Evolutionary conservation across 345 rosid species (phyloP).

Genomic region (Camelina laxa): DNA sequence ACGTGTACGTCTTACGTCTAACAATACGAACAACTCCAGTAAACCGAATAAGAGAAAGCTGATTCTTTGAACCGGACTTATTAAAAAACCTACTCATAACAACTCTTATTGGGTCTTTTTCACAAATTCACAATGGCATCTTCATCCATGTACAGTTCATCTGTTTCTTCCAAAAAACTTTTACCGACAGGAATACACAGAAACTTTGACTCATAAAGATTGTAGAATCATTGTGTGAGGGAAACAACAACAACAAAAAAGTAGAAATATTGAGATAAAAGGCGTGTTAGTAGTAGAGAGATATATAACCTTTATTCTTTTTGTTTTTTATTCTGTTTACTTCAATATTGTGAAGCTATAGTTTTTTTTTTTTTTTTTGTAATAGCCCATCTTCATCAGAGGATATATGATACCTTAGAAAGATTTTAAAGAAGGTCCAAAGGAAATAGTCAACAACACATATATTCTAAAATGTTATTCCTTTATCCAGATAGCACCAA

Average conservation of each 20-base stretch:
- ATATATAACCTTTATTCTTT: constrained; percentile 31
- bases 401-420: constrained; percentile 25
- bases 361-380: not conserved
- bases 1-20: too few relatives aligned
- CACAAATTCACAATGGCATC: constrained; percentile 36
- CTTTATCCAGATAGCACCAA: constrained; percentile 36
- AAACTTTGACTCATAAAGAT: constrained; percentile 37
- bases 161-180: constrained; percentile 18
- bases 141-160: constrained; percentile 19
- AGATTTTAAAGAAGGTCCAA: constrained; percentile 21
- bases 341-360: constrained; percentile 17
- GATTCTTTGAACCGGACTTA: not conserved
- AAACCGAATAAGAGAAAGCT: not conserved
- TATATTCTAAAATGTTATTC: constrained; percentile 31
- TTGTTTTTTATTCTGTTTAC: not conserved
- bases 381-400: constrained; percentile 19
- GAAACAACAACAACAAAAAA: constrained; percentile 22
- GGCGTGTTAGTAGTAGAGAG: constrained; percentile 6
- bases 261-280: constrained; percentile 21
- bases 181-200: constrained; percentile 36
- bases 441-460: constrained; percentile 30
- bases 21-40: too few relatives aligned
- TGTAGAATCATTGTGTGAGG: constrained; percentile 36
- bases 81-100: constrained; percentile 7
- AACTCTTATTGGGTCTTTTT: constrained; percentile 22